Evolutionary conservation across 2,329 filamentous ascomycete species (phyloP).

Genomic region (Fusarium paranaense): DNA sequence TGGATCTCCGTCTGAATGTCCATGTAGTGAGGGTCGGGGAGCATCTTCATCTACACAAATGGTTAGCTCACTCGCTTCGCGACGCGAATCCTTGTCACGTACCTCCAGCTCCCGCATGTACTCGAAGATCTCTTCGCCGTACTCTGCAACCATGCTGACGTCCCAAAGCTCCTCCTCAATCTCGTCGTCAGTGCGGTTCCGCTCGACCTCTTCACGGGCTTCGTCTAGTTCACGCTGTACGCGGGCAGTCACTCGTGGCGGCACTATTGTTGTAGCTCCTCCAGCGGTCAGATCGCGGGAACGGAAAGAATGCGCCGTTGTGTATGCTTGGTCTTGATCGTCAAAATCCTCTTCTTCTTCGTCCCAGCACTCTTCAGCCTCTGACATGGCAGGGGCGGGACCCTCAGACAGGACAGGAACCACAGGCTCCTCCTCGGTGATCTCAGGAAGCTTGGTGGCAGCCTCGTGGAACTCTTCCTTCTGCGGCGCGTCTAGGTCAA

Average conservation of each 20-base stretch:
- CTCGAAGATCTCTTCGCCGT: slow-evolving; percentile 92
- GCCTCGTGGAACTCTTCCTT: slow-evolving; percentile 40
- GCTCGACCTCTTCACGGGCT: slow-evolving; percentile 74
- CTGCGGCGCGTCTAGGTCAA: slow-evolving; percentile 38
- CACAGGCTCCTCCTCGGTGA: slow-evolving; percentile 46
- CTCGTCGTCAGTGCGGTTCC: slow-evolving; percentile 76
- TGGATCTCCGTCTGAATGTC: slow-evolving; percentile 96
- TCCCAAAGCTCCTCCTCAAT: slow-evolving; percentile 92
- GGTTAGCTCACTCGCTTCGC: slow-evolving; percentile 38
- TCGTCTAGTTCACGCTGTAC: slow-evolving; percentile 78
- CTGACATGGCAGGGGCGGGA: slow-evolving; percentile 47
- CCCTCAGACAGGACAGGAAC: slow-evolving; percentile 42
- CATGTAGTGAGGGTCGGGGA: slow-evolving; percentile 95
- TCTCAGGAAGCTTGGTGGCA: slow-evolving; percentile 46
- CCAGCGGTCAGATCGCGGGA: slow-evolving; percentile 73
- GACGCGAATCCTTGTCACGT: slow-evolving; percentile 43
- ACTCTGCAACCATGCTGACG: slow-evolving; percentile 97
- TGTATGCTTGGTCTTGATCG: slow-evolving; percentile 74
- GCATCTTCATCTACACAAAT: slow-evolving; percentile 74
- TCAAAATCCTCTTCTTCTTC: slow-evolving; percentile 79
- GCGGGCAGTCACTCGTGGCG: slow-evolving; percentile 77
- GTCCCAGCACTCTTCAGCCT: slow-evolving; percentile 79
- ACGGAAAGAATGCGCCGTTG: slow-evolving; percentile 79
- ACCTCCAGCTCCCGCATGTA: slow-evolving; percentile 94
- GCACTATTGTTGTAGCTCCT: slow-evolving; percentile 69